Evolutionary conservation across 2,329 filamentous ascomycete species (phyloP), one percentile per base, ranked within the genome.

Genomic region (Neofusicoccum sp.): DNA sequence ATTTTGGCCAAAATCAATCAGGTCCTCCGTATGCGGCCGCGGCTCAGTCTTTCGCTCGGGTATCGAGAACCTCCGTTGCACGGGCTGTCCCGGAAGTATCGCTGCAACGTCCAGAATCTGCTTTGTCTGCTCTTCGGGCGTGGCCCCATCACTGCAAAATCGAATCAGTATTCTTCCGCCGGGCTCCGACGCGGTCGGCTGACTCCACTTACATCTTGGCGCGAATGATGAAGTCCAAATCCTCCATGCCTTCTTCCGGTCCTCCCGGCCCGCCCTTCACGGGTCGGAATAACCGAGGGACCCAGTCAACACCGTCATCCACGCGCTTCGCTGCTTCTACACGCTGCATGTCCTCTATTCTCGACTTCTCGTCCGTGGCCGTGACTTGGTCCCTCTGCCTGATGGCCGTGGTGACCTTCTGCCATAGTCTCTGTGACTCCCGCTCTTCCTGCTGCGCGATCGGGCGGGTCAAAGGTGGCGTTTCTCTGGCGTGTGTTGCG

Each of bases 301-400:
- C 86, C 95, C 95, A 99, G 67, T 96, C 92, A 6, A 93, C 81
- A 11, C 89, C 89, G 9, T 93, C 88, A 52, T 93, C 89, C 36
- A 85, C 85, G 70, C 95, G 85, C 71, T 87, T 87, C 16, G 93
- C 89, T 1, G 95, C 93, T 73, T 97, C 94, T 66, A 93, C 89
- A 71, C 95, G 86, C 77, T 99, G 95, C 72, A 86, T 88, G 71
- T 98, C 94, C 75, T 99, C 95, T 64, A 99, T 92, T 74, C 90
- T 91, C n/a, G 91, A 93, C 81, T 99, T 99, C 73, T 97, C 94
- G 66, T 95, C 91, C 0, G 95, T 99, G 3, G 95, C 95, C 7
- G 89, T 78, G 68, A 92, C 90, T 71, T 99, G 95, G 70, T 99
- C 93, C 64, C 89, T 87, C 54, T 90, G 88, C 72, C 89, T 90